These are phyloP conservation scores for Scalesia atractyloides DNA, from an alignment of 129 eudicot species.

Conservation along the genomic window DNA sequence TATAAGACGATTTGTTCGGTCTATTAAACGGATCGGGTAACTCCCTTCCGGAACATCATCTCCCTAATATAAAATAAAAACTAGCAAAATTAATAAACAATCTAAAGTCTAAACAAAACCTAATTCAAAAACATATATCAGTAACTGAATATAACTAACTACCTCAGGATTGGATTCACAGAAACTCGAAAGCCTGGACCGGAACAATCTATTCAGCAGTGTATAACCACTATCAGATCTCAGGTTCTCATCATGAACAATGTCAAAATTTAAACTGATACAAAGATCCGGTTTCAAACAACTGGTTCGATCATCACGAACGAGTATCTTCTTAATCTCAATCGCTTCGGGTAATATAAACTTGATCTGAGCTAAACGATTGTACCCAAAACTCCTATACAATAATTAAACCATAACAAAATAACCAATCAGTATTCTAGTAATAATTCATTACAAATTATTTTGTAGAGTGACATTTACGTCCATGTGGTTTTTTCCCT, in stretches of 20 bases:
- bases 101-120: background rate
- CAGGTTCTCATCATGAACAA: conserved; percentile 40
- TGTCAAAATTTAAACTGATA: conserved; percentile 41
- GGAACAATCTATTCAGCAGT: conserved; percentile 62
- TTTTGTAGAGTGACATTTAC: no score
- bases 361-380: conserved; percentile 82
- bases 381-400: conserved; percentile 64
- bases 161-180: conserved; percentile 72
- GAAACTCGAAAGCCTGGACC: conserved; percentile 53
- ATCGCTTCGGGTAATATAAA: conserved; percentile 77
- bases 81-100: conserved; percentile 1
- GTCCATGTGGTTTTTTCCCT: no score
- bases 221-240: conserved; percentile 40
- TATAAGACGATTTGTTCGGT: conserved; percentile 9
- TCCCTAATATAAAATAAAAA: conserved; percentile 37
- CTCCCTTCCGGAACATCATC: conserved; percentile 69
- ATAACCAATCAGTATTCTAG: background rate
- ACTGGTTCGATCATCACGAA: conserved; percentile 63
- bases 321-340: conserved; percentile 61
- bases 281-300: conserved; percentile 84
- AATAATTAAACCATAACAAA: background rate
- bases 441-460: no score
- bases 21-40: conserved; percentile 60
- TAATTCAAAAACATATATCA: conserved; percentile 1
- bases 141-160: background rate